These are phyloP conservation scores for Naematelia encephala DNA, from an alignment of 768 basidiomycete genomes.

Conservation along the genomic window DNA sequence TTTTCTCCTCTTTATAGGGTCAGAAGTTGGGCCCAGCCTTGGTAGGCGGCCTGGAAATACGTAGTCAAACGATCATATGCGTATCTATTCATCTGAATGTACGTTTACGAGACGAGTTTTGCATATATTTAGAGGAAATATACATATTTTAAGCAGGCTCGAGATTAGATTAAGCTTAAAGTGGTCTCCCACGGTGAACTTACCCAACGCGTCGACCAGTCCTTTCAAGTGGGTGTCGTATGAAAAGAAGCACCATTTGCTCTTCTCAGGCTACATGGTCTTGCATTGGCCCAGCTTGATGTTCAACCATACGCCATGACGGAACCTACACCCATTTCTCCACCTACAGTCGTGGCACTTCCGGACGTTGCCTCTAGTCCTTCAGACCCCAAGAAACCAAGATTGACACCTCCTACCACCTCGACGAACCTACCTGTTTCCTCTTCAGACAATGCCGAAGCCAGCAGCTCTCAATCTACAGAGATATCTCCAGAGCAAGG, in stretches of 20 bases:
- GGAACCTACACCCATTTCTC: not conserved
- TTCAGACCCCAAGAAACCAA: slow-evolving; percentile 24
- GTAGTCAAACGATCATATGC: not conserved
- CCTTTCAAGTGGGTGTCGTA: not conserved
- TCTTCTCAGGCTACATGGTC: too few species aligned
- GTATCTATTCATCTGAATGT: not conserved
- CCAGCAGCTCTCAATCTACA: too few species aligned
- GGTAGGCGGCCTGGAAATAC: not conserved
- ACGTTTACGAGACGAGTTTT: not conserved
- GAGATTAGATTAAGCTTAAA: not conserved
- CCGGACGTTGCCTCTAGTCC: slow-evolving; percentile 29
- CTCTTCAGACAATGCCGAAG: too few species aligned
- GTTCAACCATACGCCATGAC: too few species aligned
- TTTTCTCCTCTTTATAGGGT: not conserved
- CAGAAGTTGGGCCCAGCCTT: not conserved
- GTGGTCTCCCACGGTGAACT: not conserved
- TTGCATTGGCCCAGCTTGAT: too few species aligned
- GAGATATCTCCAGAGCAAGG: not conserved
- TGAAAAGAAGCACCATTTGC: too few species aligned
- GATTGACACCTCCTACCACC: slow-evolving; percentile 14
- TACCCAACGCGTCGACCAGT: not conserved
- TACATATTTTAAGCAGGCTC: too few species aligned
- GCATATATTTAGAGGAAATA: too few species aligned
- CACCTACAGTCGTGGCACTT: slow-evolving; percentile 13
- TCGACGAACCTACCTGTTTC: too few species aligned